Evolutionary conservation across 2,329 filamentous ascomycete species (phyloP), one percentile per base, ranked within the genome.

Genomic region (Claviceps monticola): DNA sequence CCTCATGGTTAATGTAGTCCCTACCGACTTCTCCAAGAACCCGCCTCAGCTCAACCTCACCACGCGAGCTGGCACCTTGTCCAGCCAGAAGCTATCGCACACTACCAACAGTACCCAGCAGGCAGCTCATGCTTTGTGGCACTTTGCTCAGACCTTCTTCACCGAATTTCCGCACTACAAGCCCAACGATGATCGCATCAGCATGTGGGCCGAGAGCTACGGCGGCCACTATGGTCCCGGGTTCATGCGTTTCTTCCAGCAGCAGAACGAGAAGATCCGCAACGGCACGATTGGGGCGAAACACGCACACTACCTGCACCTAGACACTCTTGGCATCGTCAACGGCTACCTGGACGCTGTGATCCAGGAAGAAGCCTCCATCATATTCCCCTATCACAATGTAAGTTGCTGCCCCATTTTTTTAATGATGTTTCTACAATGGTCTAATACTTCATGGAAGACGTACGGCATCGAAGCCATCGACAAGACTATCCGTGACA

Each of bases 151-250:
- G 60, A 74, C 71, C 13, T 82, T 79, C 65, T 61, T 85, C 56
- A 68, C 66, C 23, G 67, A 72, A 17, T 83, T 82, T 52, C 79
- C 79, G 0, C 69, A 78, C 56, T 79, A 80, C 62, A 76, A 75
- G 53, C 76, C 74, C 2, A 64, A 66, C 34, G 68, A 72, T 53
- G 68, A 74, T 48, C 76, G 79, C 13, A 73, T 86, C 49, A 81
- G 82, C 59, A 65, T 87, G 2, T 85, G 83, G 59, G 74, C 81
- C 0, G 82, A 87, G 64, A 83, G 79, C 62, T 83, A 86, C 63
- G 78, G 82, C 34, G 84, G 84, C 5, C 79, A 81, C 55, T 88
- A 86, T 59, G 84, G 80, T 0, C 82, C 82, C 0, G 73, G 74
- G 0, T 83, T 86, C 58, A 75, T 79, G 16, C 66, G 68, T 2